Base-by-base conservation (phyloP, 352 stramenopile species). In the Pythium aquatile region DNA sequence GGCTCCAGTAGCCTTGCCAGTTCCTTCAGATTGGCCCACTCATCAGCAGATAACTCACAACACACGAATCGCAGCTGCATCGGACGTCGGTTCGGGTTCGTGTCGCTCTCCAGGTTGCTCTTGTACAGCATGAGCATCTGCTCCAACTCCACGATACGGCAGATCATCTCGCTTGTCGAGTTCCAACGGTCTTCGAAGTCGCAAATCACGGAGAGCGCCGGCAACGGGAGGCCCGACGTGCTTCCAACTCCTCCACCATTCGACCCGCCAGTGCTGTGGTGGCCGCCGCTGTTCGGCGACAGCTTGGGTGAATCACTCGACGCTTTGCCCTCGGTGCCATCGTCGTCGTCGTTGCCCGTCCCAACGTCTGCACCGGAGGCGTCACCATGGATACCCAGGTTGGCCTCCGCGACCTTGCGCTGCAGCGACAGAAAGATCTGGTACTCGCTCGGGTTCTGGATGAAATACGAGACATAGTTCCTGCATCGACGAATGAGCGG, bases 401-500 rank as follows among this genome's bases (percentile, higher is more conserved):
- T 74, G 20, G 69, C 79, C 49, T 89, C 79, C 0, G 72, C 73
- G 30, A 91, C 77, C 59, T 80, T 79, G 29, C 79, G 77, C 53
- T 91, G 82, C n/a, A 92, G 46, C 33, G 83, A 76, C 16, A 92
- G 66, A 53, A 92, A 90, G 61, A 92, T 89, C 66, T 92, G 83
- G 57, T 92, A 92, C 69, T 92, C 83, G 32, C 79, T 89, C 20
- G 83, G 83, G 44, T 92, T 92, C 65, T 92, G 83, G 39, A 92
- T 92, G 14, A 92, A 92, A 60, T 89, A 92, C 26, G 81, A 92
- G 26, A 90, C 83, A 59, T 92, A 92, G 56, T 89, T 90, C 11
- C 81, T 77, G 47, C 83, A 92, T 10, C 83, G 65, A 11, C 78
- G 76, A 24, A 85, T 88, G 1, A 92, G 66, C 20, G 75, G 76